Conservation (phyloP, 1,284 basidiomycete species). For the Apiotrichum gracile region DNA sequence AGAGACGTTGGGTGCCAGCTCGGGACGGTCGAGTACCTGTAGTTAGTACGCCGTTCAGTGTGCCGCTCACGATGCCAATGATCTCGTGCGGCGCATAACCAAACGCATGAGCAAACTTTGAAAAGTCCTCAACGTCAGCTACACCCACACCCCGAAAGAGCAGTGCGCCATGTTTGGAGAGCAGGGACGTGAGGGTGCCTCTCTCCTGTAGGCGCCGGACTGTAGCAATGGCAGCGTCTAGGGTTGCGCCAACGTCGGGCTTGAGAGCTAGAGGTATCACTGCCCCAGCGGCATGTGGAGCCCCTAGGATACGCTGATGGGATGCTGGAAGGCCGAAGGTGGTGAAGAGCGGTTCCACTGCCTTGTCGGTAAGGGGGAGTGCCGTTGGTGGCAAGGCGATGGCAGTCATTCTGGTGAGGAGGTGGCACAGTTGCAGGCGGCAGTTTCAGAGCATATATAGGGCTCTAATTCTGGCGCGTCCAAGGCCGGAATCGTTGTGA, state of each 20-base stretch:
- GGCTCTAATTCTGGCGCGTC: no score
- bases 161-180: constrained; percentile 11
- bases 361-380: no score
- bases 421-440: no score
- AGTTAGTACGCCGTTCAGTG: not conserved
- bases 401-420: no score
- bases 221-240: constrained; percentile 4
- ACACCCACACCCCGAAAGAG: constrained; percentile 16
- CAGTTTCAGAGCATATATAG: no score
- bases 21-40: constrained; percentile 5
- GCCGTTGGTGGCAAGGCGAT: no score
- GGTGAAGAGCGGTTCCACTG: constrained; percentile 4
- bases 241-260: not conserved
- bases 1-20: constrained; percentile 15
- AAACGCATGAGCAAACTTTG: constrained; percentile 10
- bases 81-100: constrained; percentile 15
- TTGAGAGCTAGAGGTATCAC: constrained; percentile 7
- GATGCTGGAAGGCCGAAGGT: constrained; percentile 56
- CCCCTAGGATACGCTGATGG: constrained; percentile 68
- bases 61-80: constrained; percentile 7
- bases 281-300: constrained; percentile 42
- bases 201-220: constrained; percentile 1
- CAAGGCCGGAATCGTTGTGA: no score
- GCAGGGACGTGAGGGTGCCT: constrained; percentile 5
- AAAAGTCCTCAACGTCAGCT: constrained; percentile 2